Conservation (phyloP, 306 rosid genomes). For the Datisca glomerata region DNA sequence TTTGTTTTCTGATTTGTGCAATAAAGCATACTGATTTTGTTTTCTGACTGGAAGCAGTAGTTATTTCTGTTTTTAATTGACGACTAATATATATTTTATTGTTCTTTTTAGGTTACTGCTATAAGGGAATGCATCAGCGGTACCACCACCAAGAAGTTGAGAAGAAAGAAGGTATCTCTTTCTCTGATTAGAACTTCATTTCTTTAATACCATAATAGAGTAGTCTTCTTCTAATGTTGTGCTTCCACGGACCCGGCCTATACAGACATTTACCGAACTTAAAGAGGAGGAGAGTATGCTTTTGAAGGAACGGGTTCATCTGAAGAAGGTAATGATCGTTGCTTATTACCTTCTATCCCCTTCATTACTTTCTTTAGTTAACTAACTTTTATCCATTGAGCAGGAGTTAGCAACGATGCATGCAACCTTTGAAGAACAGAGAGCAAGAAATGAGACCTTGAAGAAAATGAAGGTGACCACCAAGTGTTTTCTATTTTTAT, state of each 20-base stretch:
- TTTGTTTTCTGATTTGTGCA: too few species aligned
- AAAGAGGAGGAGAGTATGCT: slow-evolving; percentile 70
- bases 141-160: slow-evolving; percentile 38
- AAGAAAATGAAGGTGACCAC: slow-evolving; percentile 74
- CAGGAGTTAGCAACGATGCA: slow-evolving; percentile 52
- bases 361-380: background rate
- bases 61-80: background rate
- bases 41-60: background rate
- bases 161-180: slow-evolving; percentile 54
- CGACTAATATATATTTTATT: background rate
- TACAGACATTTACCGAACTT: slow-evolving; percentile 62
- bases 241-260: background rate
- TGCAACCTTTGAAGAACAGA: slow-evolving; percentile 39
- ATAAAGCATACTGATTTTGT: background rate
- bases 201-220: background rate
- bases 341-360: slow-evolving; percentile 1
- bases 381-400: background rate
- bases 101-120: slow-evolving; percentile 47
- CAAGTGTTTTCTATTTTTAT: slow-evolving; percentile 5
- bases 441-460: slow-evolving; percentile 49
- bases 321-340: slow-evolving; percentile 39
- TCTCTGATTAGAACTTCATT: background rate
- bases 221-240: background rate
- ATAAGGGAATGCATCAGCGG: slow-evolving; percentile 47
- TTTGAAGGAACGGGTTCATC: slow-evolving; percentile 42